phyloP scores from a whole-genome alignment of 208 protist genomes.

The Trypanosoma melophagium region DNA sequence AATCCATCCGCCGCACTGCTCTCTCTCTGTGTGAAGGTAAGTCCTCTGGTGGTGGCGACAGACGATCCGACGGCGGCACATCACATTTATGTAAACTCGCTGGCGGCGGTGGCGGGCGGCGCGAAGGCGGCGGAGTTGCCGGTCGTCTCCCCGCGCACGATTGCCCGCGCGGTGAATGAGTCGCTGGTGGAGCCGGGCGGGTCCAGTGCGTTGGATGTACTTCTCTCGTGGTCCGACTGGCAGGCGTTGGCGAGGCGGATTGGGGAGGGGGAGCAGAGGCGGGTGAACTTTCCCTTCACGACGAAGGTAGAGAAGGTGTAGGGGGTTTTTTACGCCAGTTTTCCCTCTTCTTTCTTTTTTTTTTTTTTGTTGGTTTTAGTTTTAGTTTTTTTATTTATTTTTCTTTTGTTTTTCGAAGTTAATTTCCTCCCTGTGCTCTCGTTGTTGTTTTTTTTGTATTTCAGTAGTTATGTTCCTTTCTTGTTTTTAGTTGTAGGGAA shows the following conservation, averaged over 20 bases:
- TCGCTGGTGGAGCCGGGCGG: constrained; percentile 35
- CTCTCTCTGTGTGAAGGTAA: constrained; percentile 44
- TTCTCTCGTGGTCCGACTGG: constrained; percentile 69
- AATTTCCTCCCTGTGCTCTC: neutral
- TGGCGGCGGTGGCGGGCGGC: constrained; percentile 6
- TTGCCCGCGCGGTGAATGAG: constrained; percentile 73
- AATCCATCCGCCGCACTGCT: constrained; percentile 28
- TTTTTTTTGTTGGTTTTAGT: constrained; percentile 13
- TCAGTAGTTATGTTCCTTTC: no score
- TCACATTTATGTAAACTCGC: constrained; percentile 24
- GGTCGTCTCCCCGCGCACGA: neutral
- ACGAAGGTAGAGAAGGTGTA: neutral
- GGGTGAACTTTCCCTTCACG: constrained; percentile 5
- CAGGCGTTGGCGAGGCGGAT: constrained; percentile 24
- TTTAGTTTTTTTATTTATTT: constrained; percentile 18
- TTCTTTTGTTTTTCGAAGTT: neutral
- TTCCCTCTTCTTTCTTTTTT: neutral
- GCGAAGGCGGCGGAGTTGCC: neutral
- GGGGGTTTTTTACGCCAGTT: neutral
- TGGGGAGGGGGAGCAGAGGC: neutral
- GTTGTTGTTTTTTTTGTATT: neutral
- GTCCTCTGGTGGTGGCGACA: constrained; percentile 46
- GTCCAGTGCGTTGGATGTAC: constrained; percentile 58
- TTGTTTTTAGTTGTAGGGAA: no score
- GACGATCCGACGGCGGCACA: constrained; percentile 28